Evolutionary conservation across 129 eudicot species (phyloP), one percentile per base, ranked within the genome.

Genomic region (carrot (Daucus carota)): DNA sequence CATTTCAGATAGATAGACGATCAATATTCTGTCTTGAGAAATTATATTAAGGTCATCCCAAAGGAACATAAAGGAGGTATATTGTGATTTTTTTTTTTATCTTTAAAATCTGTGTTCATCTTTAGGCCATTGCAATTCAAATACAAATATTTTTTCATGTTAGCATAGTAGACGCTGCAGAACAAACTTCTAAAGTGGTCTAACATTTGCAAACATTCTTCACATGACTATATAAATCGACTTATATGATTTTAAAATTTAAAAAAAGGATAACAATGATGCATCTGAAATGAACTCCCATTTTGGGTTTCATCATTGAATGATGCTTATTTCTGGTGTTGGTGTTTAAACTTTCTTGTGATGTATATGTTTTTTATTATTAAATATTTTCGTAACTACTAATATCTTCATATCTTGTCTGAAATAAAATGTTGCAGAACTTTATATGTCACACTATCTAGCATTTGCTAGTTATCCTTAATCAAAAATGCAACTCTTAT

Each of bases 401-500:
- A 1, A 31, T 71, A 24, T 71, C 74, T 14, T 42, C 33, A 11
- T 43, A 71, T 43, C 31, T 71, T 24, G 13, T 42, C 7, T 41
- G 36, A 71, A 24, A n/a, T 71, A n/a, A 71, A 50, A n/a, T 36
- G 74, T 42, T 32, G n/a, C 43, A 13, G 41, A 4, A 66, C 36
- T 11, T 62, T 28, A 1, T 32, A 66, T 66, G 5, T 60, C 5
- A 24, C 59, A 20, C 28, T 31, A 4, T 62, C 40, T 29, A 22
- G 28, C n/a, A 57, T 42, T 26, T 63, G 24, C 11, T 31, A 20
- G 6, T 44, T 47, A 16, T 24, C n/a, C 32, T 46, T 54, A 36
- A 67, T 33, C 9, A 44, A 45, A n/a, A 46, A 60, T 36, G 73
- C 68, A 73, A 36, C 75, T 59, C 74, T 26, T 54, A 43, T 73